These are phyloP conservation scores for Sporobolomyces roseus DNA, from an alignment of 768 basidiomycete genomes.

Conservation along the genomic window DNA sequence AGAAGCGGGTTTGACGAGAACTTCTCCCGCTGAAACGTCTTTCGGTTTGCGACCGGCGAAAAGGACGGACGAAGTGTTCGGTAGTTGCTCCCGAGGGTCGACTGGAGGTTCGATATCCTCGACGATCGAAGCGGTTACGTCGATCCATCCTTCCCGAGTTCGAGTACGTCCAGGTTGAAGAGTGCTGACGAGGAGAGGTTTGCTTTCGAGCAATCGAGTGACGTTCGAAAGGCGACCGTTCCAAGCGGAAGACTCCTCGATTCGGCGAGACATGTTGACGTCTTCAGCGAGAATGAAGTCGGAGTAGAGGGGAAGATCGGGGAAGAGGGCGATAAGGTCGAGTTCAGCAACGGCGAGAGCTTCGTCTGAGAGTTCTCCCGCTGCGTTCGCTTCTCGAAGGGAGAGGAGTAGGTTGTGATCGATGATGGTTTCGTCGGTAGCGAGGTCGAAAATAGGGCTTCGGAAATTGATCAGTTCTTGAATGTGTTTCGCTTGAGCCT, in stretches of 20 bases:
- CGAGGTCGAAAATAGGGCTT: conserved; percentile 41
- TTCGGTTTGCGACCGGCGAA: conserved; percentile 45
- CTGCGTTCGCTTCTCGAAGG: conserved; percentile 8
- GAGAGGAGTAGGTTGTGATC: conserved; percentile 25
- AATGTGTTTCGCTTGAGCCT: conserved; percentile 23
- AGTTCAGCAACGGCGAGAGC: conserved; percentile 20
- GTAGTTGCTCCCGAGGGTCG: conserved; percentile 33
- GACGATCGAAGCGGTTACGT: conserved; percentile 21
- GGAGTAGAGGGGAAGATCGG: conserved; percentile 62
- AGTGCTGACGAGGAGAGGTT: conserved; percentile 78
- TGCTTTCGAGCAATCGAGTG: conserved; percentile 71
- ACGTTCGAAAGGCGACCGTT: conserved; percentile 71
- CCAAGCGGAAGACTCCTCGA: conserved; percentile 65
- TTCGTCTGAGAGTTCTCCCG: conserved; percentile 1
- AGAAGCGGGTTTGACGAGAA: conserved; percentile 34
- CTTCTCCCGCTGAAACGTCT: conserved; percentile 35
- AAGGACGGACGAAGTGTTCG: conserved; percentile 35
- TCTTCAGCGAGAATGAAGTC: conserved; percentile 34
- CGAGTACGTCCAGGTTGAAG: conserved; percentile 75
- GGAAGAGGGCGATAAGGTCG: conserved; percentile 66
- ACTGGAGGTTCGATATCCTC: conserved; percentile 40
- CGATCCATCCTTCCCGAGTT: conserved; percentile 56
- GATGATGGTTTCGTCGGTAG: conserved; percentile 26
- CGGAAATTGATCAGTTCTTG: conserved; percentile 36
- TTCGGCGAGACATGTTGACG: conserved; percentile 56